Evolutionary conservation across 1,284 basidiomycete genomes (phyloP).

Genomic region (Microbotryum violaceum): DNA sequence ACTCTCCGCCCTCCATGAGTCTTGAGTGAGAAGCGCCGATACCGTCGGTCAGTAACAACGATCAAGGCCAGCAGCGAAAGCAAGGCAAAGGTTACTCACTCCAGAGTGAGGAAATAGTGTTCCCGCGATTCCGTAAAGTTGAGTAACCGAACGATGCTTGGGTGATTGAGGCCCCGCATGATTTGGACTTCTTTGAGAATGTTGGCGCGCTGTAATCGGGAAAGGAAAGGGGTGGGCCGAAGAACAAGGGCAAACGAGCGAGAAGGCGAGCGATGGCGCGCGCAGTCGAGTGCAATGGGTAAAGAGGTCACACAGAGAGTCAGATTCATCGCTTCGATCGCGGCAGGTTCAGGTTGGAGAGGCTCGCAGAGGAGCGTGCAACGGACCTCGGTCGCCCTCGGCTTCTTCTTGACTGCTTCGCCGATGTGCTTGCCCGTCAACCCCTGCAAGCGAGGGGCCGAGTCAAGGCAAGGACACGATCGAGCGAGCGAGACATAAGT

Average conservation of each 20-base stretch:
- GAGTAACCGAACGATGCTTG: slow-evolving; percentile 77
- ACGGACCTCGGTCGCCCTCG: slow-evolving; percentile 36
- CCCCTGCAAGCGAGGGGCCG: slow-evolving; percentile 5
- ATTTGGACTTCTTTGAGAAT: slow-evolving; percentile 99
- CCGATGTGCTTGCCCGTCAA: slow-evolving; percentile 31
- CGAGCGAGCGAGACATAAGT: slow-evolving; percentile 30
- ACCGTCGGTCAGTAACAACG: neutral
- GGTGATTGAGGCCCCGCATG: slow-evolving; percentile 90
- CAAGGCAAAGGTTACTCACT: slow-evolving; percentile 41
- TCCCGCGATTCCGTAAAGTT: slow-evolving; percentile 87
- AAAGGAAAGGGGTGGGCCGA: slow-evolving; percentile 1
- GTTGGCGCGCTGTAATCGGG: slow-evolving; percentile 70
- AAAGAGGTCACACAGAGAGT: slow-evolving; percentile 2
- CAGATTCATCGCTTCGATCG: slow-evolving; percentile 33
- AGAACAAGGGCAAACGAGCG: slow-evolving; percentile 24
- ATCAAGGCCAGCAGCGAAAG: no score
- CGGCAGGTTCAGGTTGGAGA: slow-evolving; percentile 36
- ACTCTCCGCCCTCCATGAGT: slow-evolving; percentile 96
- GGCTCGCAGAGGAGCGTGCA: slow-evolving; percentile 32
- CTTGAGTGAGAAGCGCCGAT: slow-evolving; percentile 8
- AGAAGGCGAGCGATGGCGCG: slow-evolving; percentile 12
- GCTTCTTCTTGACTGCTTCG: slow-evolving; percentile 36
- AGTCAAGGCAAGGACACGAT: slow-evolving; percentile 15
- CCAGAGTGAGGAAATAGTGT: slow-evolving; percentile 89
- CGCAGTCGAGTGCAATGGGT: slow-evolving; percentile 7